A percentile compares a stretch with the other conserved stretches of the same genome.
These are phyloP conservation scores for Xylaria polymorpha DNA, from an alignment of 2,329 filamentous ascomycete species.

Conservation along the genomic window DNA sequence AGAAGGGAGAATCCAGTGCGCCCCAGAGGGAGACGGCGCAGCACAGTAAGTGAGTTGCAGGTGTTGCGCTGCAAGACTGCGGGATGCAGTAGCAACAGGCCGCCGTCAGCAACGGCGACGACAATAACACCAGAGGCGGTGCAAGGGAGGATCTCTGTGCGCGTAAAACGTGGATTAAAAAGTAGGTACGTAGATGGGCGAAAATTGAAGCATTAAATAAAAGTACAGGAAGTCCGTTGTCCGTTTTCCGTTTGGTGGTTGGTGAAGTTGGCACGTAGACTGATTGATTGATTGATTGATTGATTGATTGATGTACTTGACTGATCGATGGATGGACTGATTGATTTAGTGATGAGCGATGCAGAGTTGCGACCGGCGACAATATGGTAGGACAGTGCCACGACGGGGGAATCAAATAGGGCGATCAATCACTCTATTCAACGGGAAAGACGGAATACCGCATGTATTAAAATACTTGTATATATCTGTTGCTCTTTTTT, in stretches of 20 bases:
- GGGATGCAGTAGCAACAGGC: slow-evolving; percentile 13
- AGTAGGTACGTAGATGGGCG: slow-evolving; percentile 25
- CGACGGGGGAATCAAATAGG: slow-evolving; percentile 34
- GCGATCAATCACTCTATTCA: slow-evolving; percentile 40
- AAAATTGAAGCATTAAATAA: slow-evolving; percentile 32
- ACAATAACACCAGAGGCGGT: slow-evolving; percentile 29
- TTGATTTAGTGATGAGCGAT: slow-evolving; percentile 23
- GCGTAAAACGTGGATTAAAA: slow-evolving; percentile 41
- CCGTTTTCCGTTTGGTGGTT: slow-evolving; percentile 12
- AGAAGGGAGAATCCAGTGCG: slow-evolving; percentile 14
- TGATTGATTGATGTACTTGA: slow-evolving; percentile 12
- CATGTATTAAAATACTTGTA: slow-evolving; percentile 41
- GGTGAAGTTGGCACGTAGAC: slow-evolving; percentile 29
- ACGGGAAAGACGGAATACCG: slow-evolving; percentile 38
- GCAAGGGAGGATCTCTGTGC: slow-evolving; percentile 38
- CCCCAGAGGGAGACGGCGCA: slow-evolving; percentile 10
- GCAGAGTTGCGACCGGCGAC: slow-evolving; percentile 44
- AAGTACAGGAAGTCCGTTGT: slow-evolving; percentile 32
- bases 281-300: slow-evolving; percentile 26
- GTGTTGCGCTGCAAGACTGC: slow-evolving; percentile 23
- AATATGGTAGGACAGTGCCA: slow-evolving; percentile 34
- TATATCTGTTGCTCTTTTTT: slow-evolving; percentile 26
- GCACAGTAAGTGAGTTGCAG: slow-evolving; percentile 9
- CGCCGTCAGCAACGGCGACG: slow-evolving; percentile 12
- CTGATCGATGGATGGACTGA: slow-evolving; percentile 31